Conservation (phyloP, 1,284 basidiomycete species). For the Calocybe gambosa region DNA sequence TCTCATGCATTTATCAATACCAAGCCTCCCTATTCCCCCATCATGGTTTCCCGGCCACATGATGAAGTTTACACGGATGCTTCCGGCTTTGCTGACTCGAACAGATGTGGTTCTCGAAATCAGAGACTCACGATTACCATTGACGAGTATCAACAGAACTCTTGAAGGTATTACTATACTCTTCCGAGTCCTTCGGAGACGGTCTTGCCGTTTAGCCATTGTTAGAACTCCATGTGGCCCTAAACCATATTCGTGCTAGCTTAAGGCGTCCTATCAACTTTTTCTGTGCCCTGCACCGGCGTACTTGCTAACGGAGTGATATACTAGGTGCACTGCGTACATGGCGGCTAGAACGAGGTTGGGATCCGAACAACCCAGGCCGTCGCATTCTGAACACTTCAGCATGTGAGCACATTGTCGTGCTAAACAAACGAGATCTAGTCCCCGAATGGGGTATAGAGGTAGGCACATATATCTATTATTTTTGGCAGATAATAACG, state of each 20-base stretch:
- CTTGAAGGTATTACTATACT: conserved; percentile 62
- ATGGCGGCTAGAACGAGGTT: conserved; percentile 59
- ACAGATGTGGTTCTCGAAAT: conserved; percentile 94
- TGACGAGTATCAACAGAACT: conserved; percentile 89
- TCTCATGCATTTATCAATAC: conserved; percentile 41
- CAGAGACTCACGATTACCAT: conserved; percentile 86
- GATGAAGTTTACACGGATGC: conserved; percentile 77
- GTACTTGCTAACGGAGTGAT: background rate
- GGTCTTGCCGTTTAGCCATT: conserved; percentile 1
- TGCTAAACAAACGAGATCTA: conserved; percentile 92
- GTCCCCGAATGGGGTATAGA: conserved; percentile 81
- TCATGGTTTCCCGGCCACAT: conserved; percentile 99
- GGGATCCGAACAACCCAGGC: conserved; percentile 35
- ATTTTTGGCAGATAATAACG: background rate
- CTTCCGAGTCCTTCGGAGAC: conserved; percentile 20
- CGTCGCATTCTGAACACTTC: conserved; percentile 29
- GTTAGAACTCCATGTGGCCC: background rate
- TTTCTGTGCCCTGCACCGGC: background rate
- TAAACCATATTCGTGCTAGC: background rate
- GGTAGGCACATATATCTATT: conserved; percentile 38
- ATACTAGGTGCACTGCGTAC: conserved; percentile 51
- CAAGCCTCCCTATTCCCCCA: conserved; percentile 65
- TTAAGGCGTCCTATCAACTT: background rate
- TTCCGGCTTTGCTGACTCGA: conserved; percentile 71
- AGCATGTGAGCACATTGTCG: conserved; percentile 79